A percentile compares a stretch with the other conserved stretches of the same genome.
Evolutionary conservation across 1,284 basidiomycete genomes (phyloP).

Genomic region (Agroathelia rolfsii): DNA sequence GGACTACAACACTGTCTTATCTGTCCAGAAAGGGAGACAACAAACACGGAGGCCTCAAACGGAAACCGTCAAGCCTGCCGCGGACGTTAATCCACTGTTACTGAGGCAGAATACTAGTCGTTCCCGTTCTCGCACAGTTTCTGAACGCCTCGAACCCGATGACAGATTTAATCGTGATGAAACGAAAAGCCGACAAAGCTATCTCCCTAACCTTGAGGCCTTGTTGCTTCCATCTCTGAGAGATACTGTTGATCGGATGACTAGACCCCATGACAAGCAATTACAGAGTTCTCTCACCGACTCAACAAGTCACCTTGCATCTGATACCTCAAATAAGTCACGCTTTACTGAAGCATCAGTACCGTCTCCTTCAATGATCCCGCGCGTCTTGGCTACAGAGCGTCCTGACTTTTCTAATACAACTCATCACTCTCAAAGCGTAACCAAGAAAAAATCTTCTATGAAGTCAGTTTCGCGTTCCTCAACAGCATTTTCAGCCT

Average conservation of each 20-base stretch:
- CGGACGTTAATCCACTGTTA: constrained; percentile 10
- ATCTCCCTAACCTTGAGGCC: constrained; percentile 47
- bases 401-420: too few relatives aligned
- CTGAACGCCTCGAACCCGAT: constrained; percentile 11
- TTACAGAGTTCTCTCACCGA: constrained; percentile 8
- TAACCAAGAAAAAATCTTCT: too few relatives aligned
- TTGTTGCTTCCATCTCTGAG: constrained; percentile 56
- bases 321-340: too few relatives aligned
- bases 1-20: constrained; percentile 1
- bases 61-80: constrained; percentile 17
- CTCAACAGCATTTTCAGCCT: too few relatives aligned
- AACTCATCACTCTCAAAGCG: too few relatives aligned
- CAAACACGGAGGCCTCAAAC: constrained; percentile 4
- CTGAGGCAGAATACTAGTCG: constrained; percentile 11
- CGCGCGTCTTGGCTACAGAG: constrained; percentile 77
- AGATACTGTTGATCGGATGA: constrained; percentile 67
- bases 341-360: too few relatives aligned
- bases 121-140: constrained; percentile 9
- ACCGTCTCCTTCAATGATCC: constrained; percentile 98
- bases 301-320: too few relatives aligned
- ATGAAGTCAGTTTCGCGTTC: too few relatives aligned
- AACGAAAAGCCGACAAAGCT: constrained; percentile 36
- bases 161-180: constrained; percentile 22
- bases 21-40: constrained; percentile 2
- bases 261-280: constrained; percentile 34